Base-by-base conservation (phyloP, 306 rosid genomes). In the Lathyrus tuberosus region DNA sequence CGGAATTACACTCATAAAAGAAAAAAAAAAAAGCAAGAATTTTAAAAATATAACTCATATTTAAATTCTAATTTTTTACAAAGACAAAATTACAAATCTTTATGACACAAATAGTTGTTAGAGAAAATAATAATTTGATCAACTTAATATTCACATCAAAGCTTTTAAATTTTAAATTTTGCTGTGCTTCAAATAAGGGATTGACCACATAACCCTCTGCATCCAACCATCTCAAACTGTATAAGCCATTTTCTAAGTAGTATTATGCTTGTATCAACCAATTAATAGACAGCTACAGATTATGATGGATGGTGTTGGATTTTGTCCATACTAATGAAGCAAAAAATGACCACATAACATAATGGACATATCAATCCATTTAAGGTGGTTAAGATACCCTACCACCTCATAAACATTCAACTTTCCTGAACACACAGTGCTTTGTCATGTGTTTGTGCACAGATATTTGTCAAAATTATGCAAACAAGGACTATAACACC, bases 311-410 rank as follows among this genome's bases (percentile, higher is more conserved):
- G 89, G 78, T 86, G 88, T 82, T 86, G 67, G 92, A 84, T 83
- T 86, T 77, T 89, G 92, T 84, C 88, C 81, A 79, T 86, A 79
- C 87, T 74, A 78, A 64, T 24, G 84, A 82, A 83, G 79, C 78
- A 61, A 48, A 30, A 51, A 38, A 59, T 73, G 82, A 74, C 86
- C 78, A 61, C 62, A 56, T 6, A 56, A 49, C 40, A 64, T 57
- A 77, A 58, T 72, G 43, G 54, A 9, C 41, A 30, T 53, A 56
- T 70, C 30, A 46, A 61, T 62, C 70, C 65, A 51, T 61, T 61
- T 53, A 24, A 74, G 77, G 86, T 84, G 88, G 79, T 75, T 9
- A 33, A 28, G 6, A 42, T 71, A 76, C 84, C 87, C 87, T 59
- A 76, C 90, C 83, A 72, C 70, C 47, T 48, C 41, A 35, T 59